These are phyloP conservation scores for Lodderomyces parapsilosis DNA, from an alignment of 1,139 yeast genomes.

Conservation along the genomic window DNA sequence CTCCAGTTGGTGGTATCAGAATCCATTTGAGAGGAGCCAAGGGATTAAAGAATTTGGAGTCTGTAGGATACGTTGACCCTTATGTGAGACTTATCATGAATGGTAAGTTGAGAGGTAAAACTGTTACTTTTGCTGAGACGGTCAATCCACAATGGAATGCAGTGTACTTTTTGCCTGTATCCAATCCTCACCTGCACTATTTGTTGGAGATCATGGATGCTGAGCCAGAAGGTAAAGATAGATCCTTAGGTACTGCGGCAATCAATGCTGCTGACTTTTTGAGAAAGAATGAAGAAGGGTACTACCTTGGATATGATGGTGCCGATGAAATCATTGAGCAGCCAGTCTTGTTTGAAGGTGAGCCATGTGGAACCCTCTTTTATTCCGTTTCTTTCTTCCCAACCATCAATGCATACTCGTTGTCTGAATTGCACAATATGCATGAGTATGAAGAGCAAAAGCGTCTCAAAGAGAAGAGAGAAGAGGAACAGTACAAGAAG, in stretches of 20 bases:
- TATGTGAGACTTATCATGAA: slow-evolving; percentile 58
- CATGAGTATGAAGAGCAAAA: slow-evolving; percentile 31
- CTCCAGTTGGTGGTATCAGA: slow-evolving; percentile 68
- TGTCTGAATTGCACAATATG: slow-evolving; percentile 47
- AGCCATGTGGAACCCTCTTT: slow-evolving; percentile 48
- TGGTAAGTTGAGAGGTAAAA: slow-evolving; percentile 56
- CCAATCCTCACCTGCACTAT: slow-evolving; percentile 60
- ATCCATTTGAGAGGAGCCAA: slow-evolving; percentile 55
- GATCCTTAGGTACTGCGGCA: slow-evolving; percentile 60
- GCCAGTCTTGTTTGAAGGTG: slow-evolving; percentile 43
- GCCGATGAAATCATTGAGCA: slow-evolving; percentile 44
- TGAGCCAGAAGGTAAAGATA: slow-evolving; percentile 61
- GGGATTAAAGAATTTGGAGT: slow-evolving; percentile 58
- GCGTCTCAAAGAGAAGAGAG: slow-evolving; percentile 33
- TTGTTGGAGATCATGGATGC: slow-evolving; percentile 63
- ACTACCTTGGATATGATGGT: slow-evolving; percentile 53
- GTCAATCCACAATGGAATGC: slow-evolving; percentile 56
- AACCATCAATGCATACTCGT: slow-evolving; percentile 58
- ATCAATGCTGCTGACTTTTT: slow-evolving; percentile 51
- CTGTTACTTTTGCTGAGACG: slow-evolving; percentile 56
- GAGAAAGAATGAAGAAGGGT: slow-evolving; percentile 46
- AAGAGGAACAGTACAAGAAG: slow-evolving; percentile 31
- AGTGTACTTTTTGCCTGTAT: slow-evolving; percentile 60
- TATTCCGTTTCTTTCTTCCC: slow-evolving; percentile 67
- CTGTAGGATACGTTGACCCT: slow-evolving; percentile 73